Base-by-base conservation (phyloP, 148 eudicot genomes). In the Vaccinium myrtillus region DNA sequence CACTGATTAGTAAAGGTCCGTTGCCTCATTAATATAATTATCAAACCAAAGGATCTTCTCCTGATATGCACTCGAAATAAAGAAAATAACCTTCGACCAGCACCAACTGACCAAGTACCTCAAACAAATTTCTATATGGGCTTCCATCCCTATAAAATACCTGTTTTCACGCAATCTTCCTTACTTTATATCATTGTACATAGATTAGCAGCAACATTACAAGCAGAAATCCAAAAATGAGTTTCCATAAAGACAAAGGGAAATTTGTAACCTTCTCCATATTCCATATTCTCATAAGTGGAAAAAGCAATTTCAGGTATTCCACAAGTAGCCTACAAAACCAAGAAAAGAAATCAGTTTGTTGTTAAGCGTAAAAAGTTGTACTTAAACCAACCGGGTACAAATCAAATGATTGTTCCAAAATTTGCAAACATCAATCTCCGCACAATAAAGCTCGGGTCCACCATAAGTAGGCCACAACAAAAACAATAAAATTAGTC, bases 251-350 rank as follows among this genome's bases (percentile, higher is more conserved):
- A 53, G 67, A 78, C 71, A 77, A 16, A 84, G 32, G 59, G 76
- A 61, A 69, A 86, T 32, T 15, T 71, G 84, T 79, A 46, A 96
- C 99, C 97, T 90, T 94, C 97, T 81, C 97, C 98, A 87, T 86
- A 96, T 89, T 93, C 97, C 99, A 96, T 95, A 86, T 96, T 94
- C 89, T 96, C 99, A 90, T 93, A 96, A 74, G 99, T 96, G 61
- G 98, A 86, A 84, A 92, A 88, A 12, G 99, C 94, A 51, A 96
- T 90, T 87, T 96, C 99, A 84, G 99, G 99, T 87, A 95, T 95
- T 84, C 98, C 98, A 86, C 99, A 95, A 86, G 91, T 94, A 73
- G 99, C 99, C 98, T 96, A 83, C 80, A 51, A 82, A 50, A 81
- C 74, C 78, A 54, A 83, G 76, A 78, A 61, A 54, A 71, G 43